phyloP scores from a whole-genome alignment of 768 basidiomycete genomes.

The Roridomyces roridus region DNA sequence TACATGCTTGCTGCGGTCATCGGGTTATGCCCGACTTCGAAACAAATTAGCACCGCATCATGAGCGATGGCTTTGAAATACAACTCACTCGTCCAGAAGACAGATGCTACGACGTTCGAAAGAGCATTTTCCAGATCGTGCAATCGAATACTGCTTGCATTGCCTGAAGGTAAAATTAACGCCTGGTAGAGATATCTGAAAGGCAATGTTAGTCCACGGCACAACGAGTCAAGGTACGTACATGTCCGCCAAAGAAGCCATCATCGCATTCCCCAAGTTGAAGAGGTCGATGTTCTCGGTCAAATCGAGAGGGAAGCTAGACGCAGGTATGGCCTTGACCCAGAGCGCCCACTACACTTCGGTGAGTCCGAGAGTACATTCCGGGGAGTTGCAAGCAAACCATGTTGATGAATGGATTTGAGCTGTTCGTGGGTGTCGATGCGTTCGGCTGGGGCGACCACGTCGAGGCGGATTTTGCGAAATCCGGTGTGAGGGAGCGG shows the following conservation, averaged over 20 bases:
- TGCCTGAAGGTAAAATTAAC: not conserved
- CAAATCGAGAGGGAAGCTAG: no score
- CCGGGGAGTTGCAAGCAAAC: not conserved
- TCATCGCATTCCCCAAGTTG: not conserved
- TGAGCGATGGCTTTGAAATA: no score
- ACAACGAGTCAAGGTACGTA: not conserved
- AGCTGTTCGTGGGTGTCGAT: not conserved
- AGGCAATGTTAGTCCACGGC: no score
- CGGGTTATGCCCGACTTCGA: constrained; percentile 1
- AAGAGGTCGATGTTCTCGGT: no score
- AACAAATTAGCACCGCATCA: no score
- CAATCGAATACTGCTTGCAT: not conserved
- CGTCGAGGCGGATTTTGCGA: not conserved
- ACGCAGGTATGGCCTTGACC: no score
- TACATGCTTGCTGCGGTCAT: not conserved
- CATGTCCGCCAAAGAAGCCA: not conserved
- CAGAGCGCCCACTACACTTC: no score
- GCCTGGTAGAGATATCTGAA: not conserved
- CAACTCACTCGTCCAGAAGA: constrained; percentile 7
- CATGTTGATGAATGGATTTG: not conserved
- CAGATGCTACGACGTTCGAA: not conserved
- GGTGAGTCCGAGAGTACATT: no score
- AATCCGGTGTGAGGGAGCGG: not conserved
- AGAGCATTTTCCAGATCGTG: constrained; percentile 9
- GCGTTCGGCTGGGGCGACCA: not conserved